Conservation (phyloP, 2,329 filamentous ascomycete species). For the Stagonosporopsis rhizophila region DNA sequence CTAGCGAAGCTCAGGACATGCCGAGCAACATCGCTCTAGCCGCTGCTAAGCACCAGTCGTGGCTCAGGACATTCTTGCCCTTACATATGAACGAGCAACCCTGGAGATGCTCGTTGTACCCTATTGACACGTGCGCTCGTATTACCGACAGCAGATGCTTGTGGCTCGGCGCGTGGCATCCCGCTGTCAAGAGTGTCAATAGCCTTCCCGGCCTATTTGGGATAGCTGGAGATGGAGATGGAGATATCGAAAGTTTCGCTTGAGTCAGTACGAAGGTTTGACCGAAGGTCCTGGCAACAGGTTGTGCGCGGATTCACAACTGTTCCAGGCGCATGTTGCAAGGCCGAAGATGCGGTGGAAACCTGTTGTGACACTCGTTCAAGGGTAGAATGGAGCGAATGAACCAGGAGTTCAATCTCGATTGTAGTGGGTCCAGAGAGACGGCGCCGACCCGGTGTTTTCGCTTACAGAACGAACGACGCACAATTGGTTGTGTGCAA, state of each 20-base stretch:
- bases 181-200: conserved; percentile 21
- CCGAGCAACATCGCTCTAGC: neutral
- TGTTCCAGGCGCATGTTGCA: conserved; percentile 1
- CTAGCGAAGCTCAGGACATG: neutral
- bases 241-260: conserved; percentile 2
- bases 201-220: neutral
- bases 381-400: neutral
- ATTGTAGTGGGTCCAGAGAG: conserved; percentile 18
- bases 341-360: conserved; percentile 6
- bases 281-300: neutral
- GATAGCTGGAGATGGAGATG: neutral
- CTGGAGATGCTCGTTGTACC: neutral
- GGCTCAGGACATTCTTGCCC: conserved; percentile 1
- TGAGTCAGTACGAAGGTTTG: conserved; percentile 3
- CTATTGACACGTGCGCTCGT: conserved; percentile 12
- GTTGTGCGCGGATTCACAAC: neutral
- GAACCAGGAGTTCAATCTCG: conserved; percentile 12
- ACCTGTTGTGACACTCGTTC: conserved; percentile 15
- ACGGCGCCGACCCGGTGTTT: conserved; percentile 16
- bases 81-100: conserved; percentile 11
- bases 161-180: conserved; percentile 18
- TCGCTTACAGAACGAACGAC: conserved; percentile 15
- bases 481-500: conserved; percentile 18
- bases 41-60: neutral
- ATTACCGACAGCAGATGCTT: neutral